Evolutionary conservation across 306 rosid species (phyloP).

Genomic region (Pyrus bretschneideri): DNA sequence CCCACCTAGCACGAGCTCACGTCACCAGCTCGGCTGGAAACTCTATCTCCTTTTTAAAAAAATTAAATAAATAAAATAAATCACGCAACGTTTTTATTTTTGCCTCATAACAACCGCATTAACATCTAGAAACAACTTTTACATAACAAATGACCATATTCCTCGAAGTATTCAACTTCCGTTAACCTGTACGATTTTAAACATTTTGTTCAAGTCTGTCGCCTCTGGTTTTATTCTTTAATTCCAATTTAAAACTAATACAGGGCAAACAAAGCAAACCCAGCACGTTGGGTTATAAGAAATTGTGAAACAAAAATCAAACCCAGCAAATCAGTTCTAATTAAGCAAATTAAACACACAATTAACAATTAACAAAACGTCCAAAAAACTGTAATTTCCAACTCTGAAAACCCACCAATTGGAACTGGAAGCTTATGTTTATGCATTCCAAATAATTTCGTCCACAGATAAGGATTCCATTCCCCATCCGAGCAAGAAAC

Average conservation of each 20-base stretch:
- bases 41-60: no score
- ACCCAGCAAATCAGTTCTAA: background rate
- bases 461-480: background rate
- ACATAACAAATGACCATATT: no score
- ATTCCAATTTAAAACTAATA: background rate
- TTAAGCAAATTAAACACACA: background rate
- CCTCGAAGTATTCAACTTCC: no score
- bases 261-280: background rate
- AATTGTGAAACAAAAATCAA: background rate
- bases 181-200: no score
- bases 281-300: background rate
- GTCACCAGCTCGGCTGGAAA: no score
- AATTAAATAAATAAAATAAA: no score
- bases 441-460: background rate
- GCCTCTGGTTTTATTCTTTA: no score
- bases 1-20: no score
- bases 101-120: no score
- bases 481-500: background rate
- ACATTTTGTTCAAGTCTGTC: no score
- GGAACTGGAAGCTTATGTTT: background rate
- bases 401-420: background rate
- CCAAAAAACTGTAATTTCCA: background rate
- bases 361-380: background rate
- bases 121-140: no score
- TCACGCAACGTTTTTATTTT: no score